Percentiles rank a stretch among this genome's conserved stretches.
These are phyloP conservation scores for Xylaria arbuscula DNA, from an alignment of 2,329 filamentous ascomycete species.

Conservation along the genomic window DNA sequence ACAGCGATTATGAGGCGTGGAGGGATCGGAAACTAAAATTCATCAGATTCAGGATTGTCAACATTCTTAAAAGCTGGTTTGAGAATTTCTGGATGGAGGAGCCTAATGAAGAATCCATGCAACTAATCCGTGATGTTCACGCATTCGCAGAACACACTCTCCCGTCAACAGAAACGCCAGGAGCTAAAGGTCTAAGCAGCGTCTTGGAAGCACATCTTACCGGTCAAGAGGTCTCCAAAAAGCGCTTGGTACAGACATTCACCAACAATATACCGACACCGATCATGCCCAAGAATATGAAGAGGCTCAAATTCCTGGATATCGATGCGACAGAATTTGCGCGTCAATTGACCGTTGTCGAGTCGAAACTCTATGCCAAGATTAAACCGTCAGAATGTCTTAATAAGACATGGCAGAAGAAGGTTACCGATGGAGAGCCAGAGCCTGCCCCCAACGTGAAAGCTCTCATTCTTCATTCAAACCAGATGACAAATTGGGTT, in stretches of 20 bases:
- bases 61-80: slow-evolving; percentile 98
- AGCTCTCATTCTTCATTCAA: slow-evolving; percentile 94
- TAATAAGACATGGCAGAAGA: slow-evolving; percentile 99
- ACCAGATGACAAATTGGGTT: slow-evolving; percentile 99
- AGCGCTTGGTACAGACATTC: slow-evolving; percentile 86
- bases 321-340: slow-evolving; percentile 97
- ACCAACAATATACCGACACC: slow-evolving; percentile 84
- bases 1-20: slow-evolving; percentile 85
- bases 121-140: slow-evolving; percentile 88
- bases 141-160: slow-evolving; percentile 92
- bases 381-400: slow-evolving; percentile 96
- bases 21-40: slow-evolving; percentile 94
- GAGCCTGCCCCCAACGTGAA: slow-evolving; percentile 96
- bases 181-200: slow-evolving; percentile 83
- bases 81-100: slow-evolving; percentile 99
- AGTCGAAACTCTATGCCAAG: slow-evolving; percentile 93
- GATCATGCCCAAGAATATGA: slow-evolving; percentile 99
- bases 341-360: slow-evolving; percentile 96
- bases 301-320: slow-evolving; percentile 97
- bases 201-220: slow-evolving; percentile 88
- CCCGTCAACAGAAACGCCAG: slow-evolving; percentile 91
- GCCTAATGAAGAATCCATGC: slow-evolving; percentile 82
- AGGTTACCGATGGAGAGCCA: slow-evolving; percentile 80
- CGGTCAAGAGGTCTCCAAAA: slow-evolving; percentile 87
- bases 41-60: slow-evolving; percentile 95